A percentile compares a stretch with the other conserved stretches of the same genome.
These are phyloP conservation scores for Pyrus betulifolia DNA, from an alignment of 306 rosid genomes.

Conservation along the genomic window DNA sequence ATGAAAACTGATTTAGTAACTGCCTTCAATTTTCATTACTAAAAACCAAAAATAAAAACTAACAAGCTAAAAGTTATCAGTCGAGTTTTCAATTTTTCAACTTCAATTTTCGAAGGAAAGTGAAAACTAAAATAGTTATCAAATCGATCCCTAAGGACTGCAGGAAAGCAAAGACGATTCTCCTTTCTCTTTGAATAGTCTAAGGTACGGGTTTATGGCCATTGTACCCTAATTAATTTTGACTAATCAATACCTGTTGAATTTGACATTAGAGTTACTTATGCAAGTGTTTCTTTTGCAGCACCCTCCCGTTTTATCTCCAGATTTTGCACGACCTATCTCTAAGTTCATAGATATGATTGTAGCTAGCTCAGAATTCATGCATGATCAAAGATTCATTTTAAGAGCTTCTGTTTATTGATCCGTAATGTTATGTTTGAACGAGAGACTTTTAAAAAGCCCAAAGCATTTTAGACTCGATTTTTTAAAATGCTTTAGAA, in stretches of 20 bases:
- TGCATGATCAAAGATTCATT: too few relatives aligned
- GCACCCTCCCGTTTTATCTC: not conserved
- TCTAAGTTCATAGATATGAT: not conserved
- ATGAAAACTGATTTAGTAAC: too few relatives aligned
- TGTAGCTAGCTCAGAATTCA: not conserved
- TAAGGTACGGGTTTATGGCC: not conserved
- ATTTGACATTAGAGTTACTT: not conserved
- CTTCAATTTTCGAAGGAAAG: too few relatives aligned
- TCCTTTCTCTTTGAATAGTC: not conserved
- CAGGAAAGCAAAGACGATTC: not conserved
- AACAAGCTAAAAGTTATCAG: too few relatives aligned
- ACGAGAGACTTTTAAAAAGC: rapidly evolving
- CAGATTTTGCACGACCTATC: not conserved
- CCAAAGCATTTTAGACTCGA: too few relatives aligned
- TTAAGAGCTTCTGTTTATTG: not conserved
- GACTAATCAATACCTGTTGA: not conserved
- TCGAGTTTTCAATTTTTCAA: too few relatives aligned
- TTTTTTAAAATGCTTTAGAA: not conserved
- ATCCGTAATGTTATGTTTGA: not conserved
- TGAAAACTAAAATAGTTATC: too few relatives aligned
- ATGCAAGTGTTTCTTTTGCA: too few relatives aligned
- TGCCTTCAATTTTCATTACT: too few relatives aligned
- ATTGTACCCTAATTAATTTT: not conserved
- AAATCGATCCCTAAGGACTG: too few relatives aligned
- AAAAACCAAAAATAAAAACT: too few relatives aligned